phyloP scores from a whole-genome alignment of 2,329 filamentous ascomycete genomes.

The Monosporascus sp. region DNA sequence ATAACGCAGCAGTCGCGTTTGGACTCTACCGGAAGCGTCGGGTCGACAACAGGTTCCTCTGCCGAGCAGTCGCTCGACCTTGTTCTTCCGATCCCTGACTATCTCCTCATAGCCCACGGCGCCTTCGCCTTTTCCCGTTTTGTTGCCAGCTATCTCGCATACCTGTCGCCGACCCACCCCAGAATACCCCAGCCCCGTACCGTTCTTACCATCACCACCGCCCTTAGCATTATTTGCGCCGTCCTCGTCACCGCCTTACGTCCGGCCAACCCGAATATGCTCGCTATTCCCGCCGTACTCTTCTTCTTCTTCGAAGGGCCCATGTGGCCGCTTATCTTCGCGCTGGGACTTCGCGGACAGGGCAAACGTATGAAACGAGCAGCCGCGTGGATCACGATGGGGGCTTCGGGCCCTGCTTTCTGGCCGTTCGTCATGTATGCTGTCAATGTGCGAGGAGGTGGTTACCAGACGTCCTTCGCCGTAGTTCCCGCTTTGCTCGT shows the following conservation, averaged over 20 bases:
- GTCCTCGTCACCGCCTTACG: slow-evolving; percentile 42
- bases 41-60: slow-evolving; percentile 36
- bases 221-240: slow-evolving; percentile 54
- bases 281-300: slow-evolving; percentile 58
- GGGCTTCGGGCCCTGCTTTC: slow-evolving; percentile 65
- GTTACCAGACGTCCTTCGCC: slow-evolving; percentile 59
- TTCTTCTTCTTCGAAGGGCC: slow-evolving; percentile 80
- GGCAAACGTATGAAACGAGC: slow-evolving; percentile 76
- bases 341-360: slow-evolving; percentile 72
- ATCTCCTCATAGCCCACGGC: slow-evolving; percentile 66
- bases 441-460: slow-evolving; percentile 54
- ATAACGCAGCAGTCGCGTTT: slow-evolving; percentile 10
- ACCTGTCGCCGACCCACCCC: slow-evolving; percentile 40
- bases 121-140: slow-evolving; percentile 73
- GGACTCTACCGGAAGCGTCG: slow-evolving; percentile 16
- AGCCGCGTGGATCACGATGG: slow-evolving; percentile 72
- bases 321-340: slow-evolving; percentile 77
- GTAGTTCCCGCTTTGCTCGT: slow-evolving; percentile 53
- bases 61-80: slow-evolving; percentile 38
- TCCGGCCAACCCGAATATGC: slow-evolving; percentile 39
- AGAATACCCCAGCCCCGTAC: slow-evolving; percentile 62
- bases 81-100: slow-evolving; percentile 53
- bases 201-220: slow-evolving; percentile 58
- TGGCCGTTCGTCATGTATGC: slow-evolving; percentile 71
- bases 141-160: slow-evolving; percentile 59